Conservation (phyloP, 129 eudicot species). For the Flaveria bidentis region DNA sequence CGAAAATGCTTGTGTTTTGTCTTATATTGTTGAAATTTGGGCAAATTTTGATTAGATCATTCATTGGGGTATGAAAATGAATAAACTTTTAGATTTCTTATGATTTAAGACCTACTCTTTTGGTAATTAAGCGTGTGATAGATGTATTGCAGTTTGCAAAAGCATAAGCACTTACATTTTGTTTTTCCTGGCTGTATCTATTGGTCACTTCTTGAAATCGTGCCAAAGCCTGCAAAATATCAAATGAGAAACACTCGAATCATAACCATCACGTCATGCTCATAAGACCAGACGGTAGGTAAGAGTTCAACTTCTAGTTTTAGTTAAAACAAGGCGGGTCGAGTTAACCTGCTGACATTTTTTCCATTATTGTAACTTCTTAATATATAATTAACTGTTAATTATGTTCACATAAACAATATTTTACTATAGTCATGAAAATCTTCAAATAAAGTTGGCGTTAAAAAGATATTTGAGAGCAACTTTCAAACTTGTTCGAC, state of each 20-base stretch:
- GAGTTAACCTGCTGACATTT: not conserved
- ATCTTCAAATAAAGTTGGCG: not conserved
- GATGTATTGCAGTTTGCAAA: not conserved
- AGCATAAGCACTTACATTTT: constrained; percentile 55
- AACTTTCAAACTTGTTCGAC: not conserved
- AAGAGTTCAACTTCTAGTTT: not conserved
- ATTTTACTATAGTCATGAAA: not conserved
- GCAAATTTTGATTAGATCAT: not conserved
- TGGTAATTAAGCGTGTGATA: not conserved
- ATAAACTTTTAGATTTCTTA: not conserved
- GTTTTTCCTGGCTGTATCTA: constrained; percentile 93
- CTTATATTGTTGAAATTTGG: not conserved
- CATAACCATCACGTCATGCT: not conserved
- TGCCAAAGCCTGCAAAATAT: constrained; percentile 74
- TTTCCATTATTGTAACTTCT: not conserved
- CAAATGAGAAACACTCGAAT: constrained; percentile 11
- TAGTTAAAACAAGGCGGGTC: not conserved
- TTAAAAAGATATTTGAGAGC: not conserved
- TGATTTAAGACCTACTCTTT: not conserved
- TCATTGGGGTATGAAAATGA: not conserved
- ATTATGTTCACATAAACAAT: not conserved
- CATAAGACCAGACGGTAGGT: not conserved
- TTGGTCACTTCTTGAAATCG: constrained; percentile 93
- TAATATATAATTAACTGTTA: not conserved
- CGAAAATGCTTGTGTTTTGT: not conserved